These are phyloP conservation scores for Xylariaceae sp. DNA, from an alignment of 2,329 filamentous ascomycete genomes.

Conservation along the genomic window DNA sequence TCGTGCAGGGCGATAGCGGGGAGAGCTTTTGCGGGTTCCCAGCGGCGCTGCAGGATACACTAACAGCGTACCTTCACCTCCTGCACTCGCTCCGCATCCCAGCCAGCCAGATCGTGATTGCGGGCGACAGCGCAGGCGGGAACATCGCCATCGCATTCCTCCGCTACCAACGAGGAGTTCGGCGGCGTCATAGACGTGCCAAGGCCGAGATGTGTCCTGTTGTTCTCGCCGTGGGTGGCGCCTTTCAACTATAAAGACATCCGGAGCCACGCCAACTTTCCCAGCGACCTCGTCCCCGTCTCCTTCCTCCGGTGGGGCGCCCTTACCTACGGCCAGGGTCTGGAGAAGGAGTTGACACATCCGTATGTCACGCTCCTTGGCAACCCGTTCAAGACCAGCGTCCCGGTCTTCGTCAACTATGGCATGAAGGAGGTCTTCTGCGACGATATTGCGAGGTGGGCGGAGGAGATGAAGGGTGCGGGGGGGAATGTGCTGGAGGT, in stretches of 20 bases:
- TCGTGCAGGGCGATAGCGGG: constrained; percentile 23
- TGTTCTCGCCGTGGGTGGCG: constrained; percentile 26
- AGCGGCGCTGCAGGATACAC: constrained; percentile 43
- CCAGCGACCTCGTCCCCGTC: constrained; percentile 35
- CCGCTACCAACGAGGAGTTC: constrained; percentile 39
- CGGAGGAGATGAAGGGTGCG: constrained; percentile 34
- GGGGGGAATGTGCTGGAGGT: constrained; percentile 29
- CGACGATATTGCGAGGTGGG: constrained; percentile 49
- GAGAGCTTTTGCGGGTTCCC: constrained; percentile 25
- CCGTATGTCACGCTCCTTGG: constrained; percentile 31
- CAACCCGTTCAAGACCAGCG: constrained; percentile 17
- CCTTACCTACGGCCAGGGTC: constrained; percentile 26
- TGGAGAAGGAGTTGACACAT: constrained; percentile 9
- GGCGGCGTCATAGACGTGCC: constrained; percentile 20
- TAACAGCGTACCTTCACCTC: constrained; percentile 41
- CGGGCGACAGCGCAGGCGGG: constrained; percentile 44
- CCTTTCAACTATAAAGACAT: constrained; percentile 12
- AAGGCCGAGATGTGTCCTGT: constrained; percentile 31
- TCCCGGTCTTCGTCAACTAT: constrained; percentile 20
- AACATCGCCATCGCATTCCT: constrained; percentile 40
- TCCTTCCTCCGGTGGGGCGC: constrained; percentile 39
- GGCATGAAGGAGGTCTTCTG: constrained; percentile 28
- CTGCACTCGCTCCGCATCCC: constrained; percentile 34
- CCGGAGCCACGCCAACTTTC: constrained; percentile 7
- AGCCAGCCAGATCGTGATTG: constrained; percentile 36